These are phyloP conservation scores for Ambrosia trifida DNA, from an alignment of 129 eudicot genomes.

Conservation along the genomic window DNA sequence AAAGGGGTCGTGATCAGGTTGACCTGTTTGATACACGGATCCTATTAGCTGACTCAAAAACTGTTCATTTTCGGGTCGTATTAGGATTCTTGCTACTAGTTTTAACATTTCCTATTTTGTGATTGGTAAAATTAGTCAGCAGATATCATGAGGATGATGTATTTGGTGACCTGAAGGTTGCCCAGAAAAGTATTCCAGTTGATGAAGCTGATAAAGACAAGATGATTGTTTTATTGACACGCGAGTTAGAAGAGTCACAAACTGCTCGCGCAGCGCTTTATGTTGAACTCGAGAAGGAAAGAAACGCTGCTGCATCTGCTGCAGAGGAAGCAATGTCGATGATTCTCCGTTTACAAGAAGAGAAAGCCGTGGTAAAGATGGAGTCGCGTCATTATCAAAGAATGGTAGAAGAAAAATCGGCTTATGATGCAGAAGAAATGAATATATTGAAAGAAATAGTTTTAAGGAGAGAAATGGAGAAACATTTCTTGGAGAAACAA, in stretches of 20 bases:
- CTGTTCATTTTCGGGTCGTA: too few species aligned
- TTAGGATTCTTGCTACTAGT: too few species aligned
- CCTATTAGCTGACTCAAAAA: too few species aligned
- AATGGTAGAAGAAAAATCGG: conserved; percentile 78
- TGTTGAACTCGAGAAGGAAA: conserved; percentile 85
- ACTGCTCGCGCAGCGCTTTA: conserved; percentile 59
- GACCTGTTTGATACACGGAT: too few species aligned
- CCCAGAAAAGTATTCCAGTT: conserved; percentile 22
- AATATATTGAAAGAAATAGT: conserved; percentile 78
- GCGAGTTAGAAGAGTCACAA: conserved; percentile 57
- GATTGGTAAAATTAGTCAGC: conserved; percentile 27
- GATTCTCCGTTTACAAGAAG: conserved; percentile 91
- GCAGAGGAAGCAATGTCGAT: conserved; percentile 99
- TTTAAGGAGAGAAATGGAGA: conserved; percentile 75
- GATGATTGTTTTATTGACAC: conserved; percentile 43
- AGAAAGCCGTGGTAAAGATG: conserved; percentile 78
- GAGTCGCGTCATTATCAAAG: conserved; percentile 81
- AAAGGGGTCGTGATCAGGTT: too few species aligned
- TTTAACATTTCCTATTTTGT: conserved; percentile 15
- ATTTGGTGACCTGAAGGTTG: conserved; percentile 5
- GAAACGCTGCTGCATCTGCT: conserved; percentile 89
- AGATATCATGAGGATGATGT: conserved; percentile 19
- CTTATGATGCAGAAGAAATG: conserved; percentile 90
- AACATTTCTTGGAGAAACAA: conserved; percentile 78
- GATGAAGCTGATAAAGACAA: conserved; percentile 44